Base-by-base conservation (phyloP, 257 asterid genomes). In the Mentha longifolia region DNA sequence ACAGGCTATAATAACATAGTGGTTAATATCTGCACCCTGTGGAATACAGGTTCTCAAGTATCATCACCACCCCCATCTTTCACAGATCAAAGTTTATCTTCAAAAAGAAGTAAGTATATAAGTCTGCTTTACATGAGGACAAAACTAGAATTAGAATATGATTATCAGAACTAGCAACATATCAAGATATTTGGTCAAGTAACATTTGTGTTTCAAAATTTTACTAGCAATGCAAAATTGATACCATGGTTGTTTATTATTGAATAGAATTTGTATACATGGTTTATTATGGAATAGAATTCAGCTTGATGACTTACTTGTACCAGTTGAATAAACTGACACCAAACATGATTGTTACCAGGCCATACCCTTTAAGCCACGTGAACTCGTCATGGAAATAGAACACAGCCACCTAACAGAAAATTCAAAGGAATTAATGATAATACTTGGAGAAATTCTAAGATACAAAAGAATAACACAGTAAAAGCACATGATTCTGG, bases 311-410 rank as follows among this genome's bases (percentile, higher is more conserved):
- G 52, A 88, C 98, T 88, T 87, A 92, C 98, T 92, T 92, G 95
- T 90, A 92, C 97, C 90, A 90, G 74, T 92, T 92, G 75, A 92
- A 92, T 65, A 92, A 82, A 68, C 95, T 73, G 80, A 92, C 98
- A 66, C 98, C 98, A 73, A 84, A 22, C 93, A 92, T 85, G 51
- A 92, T 92, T 5, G 82, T 90, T 35, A 67, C 35, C 51, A 92
- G 96, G 75, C 98, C 98, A 50, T 72, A 81, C 43, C 96, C 98
- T 78, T 92, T 92, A 85, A 90, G 54, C 86, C 84, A 80, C 63
- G 96, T 88, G 82, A 92, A 92, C 76, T 88, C 78, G n/a, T 92
- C 98, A 49, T 90, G 97, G 80, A 92, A 92, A 82, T 90, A 92
- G 58, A 92, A 88, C 35, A 92, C 98, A 6, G 98, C 98, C 60